Percentiles rank a stretch among this genome's conserved stretches.
Evolutionary conservation across 108 stramenopile genomes (phyloP).

Genomic region (Nannochloropsis oceanica): DNA sequence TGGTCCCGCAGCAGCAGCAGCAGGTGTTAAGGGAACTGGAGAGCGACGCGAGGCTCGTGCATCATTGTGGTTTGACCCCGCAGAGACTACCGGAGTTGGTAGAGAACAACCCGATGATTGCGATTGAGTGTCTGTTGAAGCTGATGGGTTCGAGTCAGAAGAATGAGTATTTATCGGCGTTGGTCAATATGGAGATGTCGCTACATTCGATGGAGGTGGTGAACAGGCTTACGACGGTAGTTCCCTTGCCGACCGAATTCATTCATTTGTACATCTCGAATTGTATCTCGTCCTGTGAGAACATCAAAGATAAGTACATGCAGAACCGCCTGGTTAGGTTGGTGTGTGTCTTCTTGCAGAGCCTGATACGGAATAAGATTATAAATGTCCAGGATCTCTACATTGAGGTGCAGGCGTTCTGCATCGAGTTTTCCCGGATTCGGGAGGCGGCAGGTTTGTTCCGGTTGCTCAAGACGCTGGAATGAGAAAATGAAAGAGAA

Average conservation of each 20-base stretch:
- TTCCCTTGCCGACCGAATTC: constrained; percentile 78
- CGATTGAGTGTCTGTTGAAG: constrained; percentile 69
- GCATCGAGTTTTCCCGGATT: constrained; percentile 83
- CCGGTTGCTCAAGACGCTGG: constrained; percentile 52
- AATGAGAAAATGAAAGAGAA: neutral
- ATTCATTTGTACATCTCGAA: constrained; percentile 83
- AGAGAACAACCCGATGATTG: constrained; percentile 85
- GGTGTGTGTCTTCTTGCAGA: constrained; percentile 89
- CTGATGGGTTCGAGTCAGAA: constrained; percentile 42
- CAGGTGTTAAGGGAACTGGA: constrained; percentile 33
- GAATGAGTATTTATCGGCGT: constrained; percentile 62
- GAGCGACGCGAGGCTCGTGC: constrained; percentile 24
- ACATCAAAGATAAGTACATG: constrained; percentile 72
- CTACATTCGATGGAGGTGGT: constrained; percentile 82
- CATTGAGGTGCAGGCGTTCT: constrained; percentile 87
- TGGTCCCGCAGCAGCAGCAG: constrained; percentile 33
- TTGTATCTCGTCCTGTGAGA: constrained; percentile 85
- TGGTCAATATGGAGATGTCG: constrained; percentile 94
- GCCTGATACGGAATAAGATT: constrained; percentile 77
- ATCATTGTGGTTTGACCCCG: constrained; percentile 59
- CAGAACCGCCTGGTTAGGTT: constrained; percentile 83
- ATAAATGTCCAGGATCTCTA: constrained; percentile 77
- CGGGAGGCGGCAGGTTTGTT: constrained; percentile 82
- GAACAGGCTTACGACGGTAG: constrained; percentile 34
- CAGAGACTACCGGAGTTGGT: constrained; percentile 76